phyloP scores from a whole-genome alignment of 306 rosid genomes.

The Citrullus amarus region DNA sequence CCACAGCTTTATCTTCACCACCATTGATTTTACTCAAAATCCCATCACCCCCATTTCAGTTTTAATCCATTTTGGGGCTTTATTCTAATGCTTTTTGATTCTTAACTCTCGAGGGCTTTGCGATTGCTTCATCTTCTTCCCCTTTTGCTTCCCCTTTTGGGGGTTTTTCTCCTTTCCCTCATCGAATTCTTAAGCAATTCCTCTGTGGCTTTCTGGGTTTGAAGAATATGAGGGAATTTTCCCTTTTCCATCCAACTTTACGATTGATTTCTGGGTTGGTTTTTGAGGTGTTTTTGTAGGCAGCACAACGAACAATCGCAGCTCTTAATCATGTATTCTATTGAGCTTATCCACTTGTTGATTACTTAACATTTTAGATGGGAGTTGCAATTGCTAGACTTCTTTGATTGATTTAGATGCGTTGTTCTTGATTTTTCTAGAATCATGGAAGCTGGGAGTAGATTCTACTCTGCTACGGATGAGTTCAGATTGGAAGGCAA shows the following conservation, averaged over 20 bases:
- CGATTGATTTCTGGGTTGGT: constrained; percentile 43
- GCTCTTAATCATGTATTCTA: constrained; percentile 41
- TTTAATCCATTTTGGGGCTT: constrained; percentile 12
- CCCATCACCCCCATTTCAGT: constrained; percentile 16
- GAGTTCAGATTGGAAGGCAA: constrained; percentile 72
- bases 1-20: constrained; percentile 20
- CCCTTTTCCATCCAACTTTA: constrained; percentile 47
- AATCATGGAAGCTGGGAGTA: constrained; percentile 69
- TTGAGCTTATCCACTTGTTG: constrained; percentile 48
- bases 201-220: constrained; percentile 3
- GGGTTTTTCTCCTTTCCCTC: constrained; percentile 17
- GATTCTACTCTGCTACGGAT: constrained; percentile 58
- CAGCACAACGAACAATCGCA: constrained; percentile 15
- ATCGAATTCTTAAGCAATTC: constrained; percentile 12
- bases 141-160: constrained; percentile 20
- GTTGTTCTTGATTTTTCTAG: constrained; percentile 11
- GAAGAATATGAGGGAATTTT: constrained; percentile 52
- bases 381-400: constrained; percentile 5
- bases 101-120: constrained; percentile 9
- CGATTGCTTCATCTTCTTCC: constrained; percentile 29
- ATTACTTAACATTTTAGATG: constrained; percentile 12
- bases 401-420: constrained; percentile 18
- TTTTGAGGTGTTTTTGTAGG: constrained; percentile 54
- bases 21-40: constrained; percentile 18
- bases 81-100: constrained; percentile 2